Evolutionary conservation across 257 asterid species (phyloP), one percentile per base, ranked within the genome.

Genomic region (Solanum tarijense): DNA sequence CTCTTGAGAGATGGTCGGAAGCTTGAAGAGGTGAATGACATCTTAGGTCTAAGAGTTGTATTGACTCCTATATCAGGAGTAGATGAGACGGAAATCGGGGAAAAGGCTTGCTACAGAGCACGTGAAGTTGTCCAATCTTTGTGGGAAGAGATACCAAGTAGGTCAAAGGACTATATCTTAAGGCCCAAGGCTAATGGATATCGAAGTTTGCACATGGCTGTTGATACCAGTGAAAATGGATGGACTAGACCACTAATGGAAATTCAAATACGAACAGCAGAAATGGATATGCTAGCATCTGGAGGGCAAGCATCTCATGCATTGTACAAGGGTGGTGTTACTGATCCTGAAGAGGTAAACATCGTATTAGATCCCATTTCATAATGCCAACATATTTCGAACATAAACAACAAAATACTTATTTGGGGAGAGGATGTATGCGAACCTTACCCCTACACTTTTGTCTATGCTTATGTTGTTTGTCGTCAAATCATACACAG

Each of bases 231-330:
- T 86, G 97, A 94, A 35, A 85, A 87, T 83, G 91, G 90, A 72
- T 78, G 90, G 91, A 89, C 87, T 79, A 92, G 93, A 48, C 99
- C 99, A 0, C 90, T 88, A 81, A 94, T 95, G 99, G 99, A 97
- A 89, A 93, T 97, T 88, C 99, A 97, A 89, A 95, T 97, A 89
- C 92, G 99, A 68, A 97, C 98, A 32, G 90, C 90, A 34, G 95
- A 94, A 90, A 97, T 97, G 99, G 99, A 97, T 90, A 91, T 90
- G 91, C 85, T 93, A 91, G 99, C 99, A 16, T 97, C 94, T 66
- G 99, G 95, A 87, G 99, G 99, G 72, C 90, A 96, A 27, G 99
- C 99, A 31, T 95, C 99, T 74, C 99, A 97, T 90, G 94, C 99
- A 9, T 86, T 95, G 79, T 97, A 94, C 92, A 96, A 97, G 92